These are phyloP conservation scores for Corymbia citriodora DNA, from an alignment of 441 rosid genomes.

Conservation along the genomic window DNA sequence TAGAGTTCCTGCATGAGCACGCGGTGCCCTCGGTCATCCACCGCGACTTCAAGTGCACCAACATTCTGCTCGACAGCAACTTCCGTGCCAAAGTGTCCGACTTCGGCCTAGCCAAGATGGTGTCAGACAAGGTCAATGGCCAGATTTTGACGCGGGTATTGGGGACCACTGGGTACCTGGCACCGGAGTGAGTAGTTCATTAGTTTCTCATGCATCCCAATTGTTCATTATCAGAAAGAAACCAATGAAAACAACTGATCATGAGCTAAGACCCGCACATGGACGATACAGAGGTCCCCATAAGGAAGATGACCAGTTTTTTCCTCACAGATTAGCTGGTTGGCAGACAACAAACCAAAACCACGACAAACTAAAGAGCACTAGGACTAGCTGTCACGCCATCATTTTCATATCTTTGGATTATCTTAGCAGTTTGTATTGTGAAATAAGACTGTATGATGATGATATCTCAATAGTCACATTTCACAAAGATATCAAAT, in stretches of 20 bases:
- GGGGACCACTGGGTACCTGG: conserved; percentile 78
- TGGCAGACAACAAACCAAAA: not conserved
- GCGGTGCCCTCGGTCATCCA: conserved; percentile 65
- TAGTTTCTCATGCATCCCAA: not conserved
- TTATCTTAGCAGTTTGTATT: not conserved
- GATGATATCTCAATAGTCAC: not conserved
- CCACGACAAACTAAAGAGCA: not conserved
- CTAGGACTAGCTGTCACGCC: not conserved
- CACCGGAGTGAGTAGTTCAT: conserved; percentile 76
- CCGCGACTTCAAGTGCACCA: conserved; percentile 77
- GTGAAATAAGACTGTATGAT: not conserved
- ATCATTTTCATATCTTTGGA: not conserved
- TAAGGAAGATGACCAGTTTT: conserved; percentile 25
- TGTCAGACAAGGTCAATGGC: conserved; percentile 63
- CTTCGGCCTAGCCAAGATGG: conserved; percentile 77
- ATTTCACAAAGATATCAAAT: not conserved
- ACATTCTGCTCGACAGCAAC: conserved; percentile 52
- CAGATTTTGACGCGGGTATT: conserved; percentile 63
- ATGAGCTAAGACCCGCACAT: conserved; percentile 15
- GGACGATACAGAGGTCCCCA: conserved; percentile 6
- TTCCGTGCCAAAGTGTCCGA: conserved; percentile 71
- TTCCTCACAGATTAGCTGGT: not conserved
- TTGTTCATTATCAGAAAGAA: conserved; percentile 1
- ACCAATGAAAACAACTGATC: not conserved
- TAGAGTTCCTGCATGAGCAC: conserved; percentile 82